Percentiles rank a stretch among this genome's conserved stretches.
phyloP scores from a whole-genome alignment of 495 filamentous ascomycete genomes.

The Letharia columbiana region DNA sequence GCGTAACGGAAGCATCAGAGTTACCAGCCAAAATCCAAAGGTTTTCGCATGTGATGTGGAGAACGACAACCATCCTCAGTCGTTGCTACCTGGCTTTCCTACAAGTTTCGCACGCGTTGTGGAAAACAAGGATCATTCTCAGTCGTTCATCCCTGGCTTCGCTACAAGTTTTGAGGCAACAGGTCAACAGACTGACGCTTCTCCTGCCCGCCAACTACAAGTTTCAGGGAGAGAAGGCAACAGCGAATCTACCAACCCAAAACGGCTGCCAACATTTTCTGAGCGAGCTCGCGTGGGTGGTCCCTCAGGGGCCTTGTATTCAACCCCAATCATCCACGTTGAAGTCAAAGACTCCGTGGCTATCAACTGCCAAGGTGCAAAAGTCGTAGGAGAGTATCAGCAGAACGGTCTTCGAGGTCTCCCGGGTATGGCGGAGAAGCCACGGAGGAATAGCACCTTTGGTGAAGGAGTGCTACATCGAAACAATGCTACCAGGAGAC shows the following conservation, averaged over 20 bases:
- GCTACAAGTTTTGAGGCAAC: not conserved
- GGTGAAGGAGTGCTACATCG: not conserved
- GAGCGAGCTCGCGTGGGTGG: not conserved
- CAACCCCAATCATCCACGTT: not conserved
- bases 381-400: not conserved
- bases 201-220: not conserved
- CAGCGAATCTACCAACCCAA: not conserved
- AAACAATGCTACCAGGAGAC: constrained; percentile 2
- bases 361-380: not conserved
- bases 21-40: not conserved
- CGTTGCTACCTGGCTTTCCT: not conserved
- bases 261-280: not conserved
- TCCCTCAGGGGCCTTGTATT: not conserved
- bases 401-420: not conserved
- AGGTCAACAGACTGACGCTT: not conserved
- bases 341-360: not conserved
- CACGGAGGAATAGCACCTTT: not conserved
- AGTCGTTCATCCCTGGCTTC: not conserved
- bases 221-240: not conserved
- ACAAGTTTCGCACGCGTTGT: not conserved
- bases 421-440: not conserved
- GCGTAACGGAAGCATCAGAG: not conserved
- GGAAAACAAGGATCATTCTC: not conserved
- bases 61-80: not conserved
- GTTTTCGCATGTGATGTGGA: not conserved